These are phyloP conservation scores for Stephania japonica DNA, from an alignment of 164 flowering plant genomes.

Conservation along the genomic window DNA sequence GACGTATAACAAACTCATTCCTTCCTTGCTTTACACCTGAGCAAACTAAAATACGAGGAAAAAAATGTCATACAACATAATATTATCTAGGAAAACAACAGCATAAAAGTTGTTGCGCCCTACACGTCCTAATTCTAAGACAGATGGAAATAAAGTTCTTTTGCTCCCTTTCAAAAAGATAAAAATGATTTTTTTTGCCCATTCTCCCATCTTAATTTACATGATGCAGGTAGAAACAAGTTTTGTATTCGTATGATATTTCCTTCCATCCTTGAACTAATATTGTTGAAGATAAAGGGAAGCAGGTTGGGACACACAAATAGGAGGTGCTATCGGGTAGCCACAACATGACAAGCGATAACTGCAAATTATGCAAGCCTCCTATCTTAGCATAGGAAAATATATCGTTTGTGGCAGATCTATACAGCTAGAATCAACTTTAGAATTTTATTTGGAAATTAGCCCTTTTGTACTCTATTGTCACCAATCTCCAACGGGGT, in stretches of 20 bases:
- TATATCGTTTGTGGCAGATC: not conserved
- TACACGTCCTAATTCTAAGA: not conserved
- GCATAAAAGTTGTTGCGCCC: not conserved
- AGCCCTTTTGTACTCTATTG: not conserved
- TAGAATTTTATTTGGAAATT: not conserved
- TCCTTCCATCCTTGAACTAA: too few species aligned
- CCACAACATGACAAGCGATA: too few species aligned
- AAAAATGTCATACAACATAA: not conserved
- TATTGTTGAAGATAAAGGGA: not conserved
- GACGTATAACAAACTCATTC: slow-evolving; percentile 90
- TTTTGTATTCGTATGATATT: not conserved
- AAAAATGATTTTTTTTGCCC: too few species aligned
- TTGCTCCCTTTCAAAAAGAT: not conserved
- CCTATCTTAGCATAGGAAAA: not conserved
- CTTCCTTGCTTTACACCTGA: slow-evolving; percentile 88
- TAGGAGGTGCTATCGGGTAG: not conserved
- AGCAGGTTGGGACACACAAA: not conserved
- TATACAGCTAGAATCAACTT: not conserved
- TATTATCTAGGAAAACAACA: not conserved
- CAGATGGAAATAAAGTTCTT: not conserved
- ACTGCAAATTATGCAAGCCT: not conserved
- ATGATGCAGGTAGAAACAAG: not conserved
- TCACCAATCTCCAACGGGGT: not conserved
- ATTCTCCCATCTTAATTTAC: too few species aligned
- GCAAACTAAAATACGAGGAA: not conserved